Evolutionary conservation across 805 yeast species (phyloP).

Genomic region (Barnettozyma sucrosica): DNA sequence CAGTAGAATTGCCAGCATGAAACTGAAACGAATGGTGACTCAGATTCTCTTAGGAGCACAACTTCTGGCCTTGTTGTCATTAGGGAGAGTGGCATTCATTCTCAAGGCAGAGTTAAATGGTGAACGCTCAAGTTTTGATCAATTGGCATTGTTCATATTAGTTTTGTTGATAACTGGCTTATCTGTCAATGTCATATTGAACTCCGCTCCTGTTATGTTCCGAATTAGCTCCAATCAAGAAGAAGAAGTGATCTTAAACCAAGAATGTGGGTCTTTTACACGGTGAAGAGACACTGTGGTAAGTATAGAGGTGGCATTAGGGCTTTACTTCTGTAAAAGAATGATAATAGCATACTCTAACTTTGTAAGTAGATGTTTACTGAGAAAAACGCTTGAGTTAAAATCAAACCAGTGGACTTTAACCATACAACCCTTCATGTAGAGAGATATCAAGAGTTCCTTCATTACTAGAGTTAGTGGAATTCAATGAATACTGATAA

Average conservation of each 20-base stretch:
- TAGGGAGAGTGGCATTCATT: slow-evolving; percentile 3
- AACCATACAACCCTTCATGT: too few species aligned
- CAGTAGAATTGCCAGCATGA: not conserved
- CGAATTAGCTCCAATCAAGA: not conserved
- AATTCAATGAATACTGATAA: too few species aligned
- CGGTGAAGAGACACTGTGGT: too few species aligned
- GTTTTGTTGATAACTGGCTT: slow-evolving; percentile 4
- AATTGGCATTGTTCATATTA: slow-evolving; percentile 4
- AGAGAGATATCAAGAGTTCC: too few species aligned
- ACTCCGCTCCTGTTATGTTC: slow-evolving; percentile 5
- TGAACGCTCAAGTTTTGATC: slow-evolving; percentile 2
- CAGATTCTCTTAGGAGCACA: slow-evolving; percentile 4
- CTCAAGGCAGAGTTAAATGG: slow-evolving; percentile 3
- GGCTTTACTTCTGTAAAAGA: not conserved
- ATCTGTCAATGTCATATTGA: slow-evolving; percentile 3
- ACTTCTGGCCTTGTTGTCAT: slow-evolving; percentile 1
- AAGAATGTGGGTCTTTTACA: not conserved
- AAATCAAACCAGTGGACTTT: too few species aligned
- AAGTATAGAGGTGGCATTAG: too few species aligned
- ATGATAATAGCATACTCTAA: too few species aligned
- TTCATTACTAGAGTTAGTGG: too few species aligned
- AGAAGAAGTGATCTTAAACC: not conserved
- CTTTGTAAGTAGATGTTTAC: too few species aligned
- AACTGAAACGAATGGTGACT: not conserved
- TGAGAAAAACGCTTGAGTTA: too few species aligned